Conservation (phyloP, 805 yeast species). For the Wickerhamiella bombiphila region DNA sequence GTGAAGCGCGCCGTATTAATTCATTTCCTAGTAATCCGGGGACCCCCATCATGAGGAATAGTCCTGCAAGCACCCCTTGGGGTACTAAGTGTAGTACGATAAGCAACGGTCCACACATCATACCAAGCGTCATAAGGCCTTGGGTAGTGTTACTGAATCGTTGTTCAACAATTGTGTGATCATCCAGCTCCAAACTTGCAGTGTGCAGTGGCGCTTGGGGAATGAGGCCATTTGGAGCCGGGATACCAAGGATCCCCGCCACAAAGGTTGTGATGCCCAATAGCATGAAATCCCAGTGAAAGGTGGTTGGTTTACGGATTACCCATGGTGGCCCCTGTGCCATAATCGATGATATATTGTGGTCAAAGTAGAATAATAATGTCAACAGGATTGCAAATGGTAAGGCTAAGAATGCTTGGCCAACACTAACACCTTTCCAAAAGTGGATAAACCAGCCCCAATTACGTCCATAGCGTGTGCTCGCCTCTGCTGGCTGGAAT, state of each 20-base stretch:
- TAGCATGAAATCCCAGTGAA: conserved; percentile 83
- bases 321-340: conserved; percentile 78
- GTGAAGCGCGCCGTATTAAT: conserved; percentile 47
- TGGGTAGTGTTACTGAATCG: conserved; percentile 72
- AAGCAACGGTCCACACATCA: conserved; percentile 81
- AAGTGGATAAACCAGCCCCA: conserved; percentile 69
- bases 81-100: conserved; percentile 74
- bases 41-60: conserved; percentile 87
- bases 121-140: conserved; percentile 67
- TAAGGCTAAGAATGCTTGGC: conserved; percentile 71
- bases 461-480: conserved; percentile 19
- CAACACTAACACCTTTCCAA: conserved; percentile 51
- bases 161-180: conserved; percentile 60
- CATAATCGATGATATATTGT: conserved; percentile 84
- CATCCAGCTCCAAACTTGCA: conserved; percentile 36
- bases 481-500: conserved; percentile 50
- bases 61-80: conserved; percentile 82
- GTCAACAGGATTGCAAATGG: conserved; percentile 87
- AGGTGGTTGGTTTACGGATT: conserved; percentile 69
- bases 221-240: conserved; percentile 91
- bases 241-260: conserved; percentile 77
- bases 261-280: conserved; percentile 79
- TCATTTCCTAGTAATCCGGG: conserved; percentile 58
- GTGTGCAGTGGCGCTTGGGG: conserved; percentile 98
- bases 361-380: conserved; percentile 81